Evolutionary conservation across 305 asterid species (phyloP).

Genomic region (Solanum chacoense): DNA sequence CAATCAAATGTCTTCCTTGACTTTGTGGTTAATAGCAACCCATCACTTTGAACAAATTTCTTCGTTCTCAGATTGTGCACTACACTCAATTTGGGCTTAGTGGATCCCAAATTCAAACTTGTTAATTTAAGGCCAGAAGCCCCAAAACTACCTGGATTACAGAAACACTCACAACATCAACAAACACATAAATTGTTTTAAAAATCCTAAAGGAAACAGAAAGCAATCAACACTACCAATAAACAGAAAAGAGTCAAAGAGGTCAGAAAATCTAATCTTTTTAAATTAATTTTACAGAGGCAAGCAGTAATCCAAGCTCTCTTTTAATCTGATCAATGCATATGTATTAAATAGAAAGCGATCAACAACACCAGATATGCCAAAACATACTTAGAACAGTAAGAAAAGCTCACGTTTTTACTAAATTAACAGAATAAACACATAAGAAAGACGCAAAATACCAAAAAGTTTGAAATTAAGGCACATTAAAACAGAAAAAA

Average conservation of each 20-base stretch:
- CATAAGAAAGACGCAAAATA: not conserved
- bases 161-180: constrained; percentile 2
- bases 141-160: constrained; percentile 54
- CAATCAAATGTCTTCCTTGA: constrained; percentile 30
- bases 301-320: not conserved
- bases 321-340: not conserved
- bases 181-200: not conserved
- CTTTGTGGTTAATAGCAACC: constrained; percentile 28
- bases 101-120: constrained; percentile 31
- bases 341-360: not conserved
- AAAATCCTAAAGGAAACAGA: not conserved
- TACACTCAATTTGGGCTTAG: constrained; percentile 32
- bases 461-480: not conserved
- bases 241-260: not conserved
- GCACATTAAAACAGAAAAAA: not conserved
- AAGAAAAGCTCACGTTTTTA: not conserved
- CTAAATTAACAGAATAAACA: not conserved
- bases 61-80: constrained; percentile 20
- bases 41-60: constrained; percentile 24
- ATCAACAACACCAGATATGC: not conserved
- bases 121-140: constrained; percentile 44
- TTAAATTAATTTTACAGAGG: not conserved
- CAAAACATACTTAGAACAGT: not conserved
- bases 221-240: not conserved
- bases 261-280: not conserved